Conservation (phyloP, 2,329 filamentous ascomycete genomes). For the Fusarium sp. region DNA sequence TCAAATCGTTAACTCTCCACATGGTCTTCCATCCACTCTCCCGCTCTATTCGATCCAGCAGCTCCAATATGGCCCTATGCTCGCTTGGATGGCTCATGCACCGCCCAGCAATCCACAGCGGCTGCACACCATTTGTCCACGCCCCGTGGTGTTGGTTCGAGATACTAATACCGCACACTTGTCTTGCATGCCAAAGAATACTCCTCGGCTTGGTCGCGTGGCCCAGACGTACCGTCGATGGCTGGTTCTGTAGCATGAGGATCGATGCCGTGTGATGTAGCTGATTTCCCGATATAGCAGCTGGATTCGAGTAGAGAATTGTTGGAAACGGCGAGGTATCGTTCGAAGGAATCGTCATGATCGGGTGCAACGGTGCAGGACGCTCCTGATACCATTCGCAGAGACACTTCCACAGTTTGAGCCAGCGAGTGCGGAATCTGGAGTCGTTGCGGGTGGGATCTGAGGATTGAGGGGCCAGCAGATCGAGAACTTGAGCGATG, state of each 20-base stretch:
- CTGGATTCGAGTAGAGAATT: slow-evolving; percentile 61
- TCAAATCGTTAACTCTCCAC: slow-evolving; percentile 64
- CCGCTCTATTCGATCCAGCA: slow-evolving; percentile 61
- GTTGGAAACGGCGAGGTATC: slow-evolving; percentile 62
- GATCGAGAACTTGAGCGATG: slow-evolving; percentile 56
- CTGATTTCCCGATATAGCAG: slow-evolving; percentile 65
- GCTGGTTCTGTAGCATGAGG: slow-evolving; percentile 61
- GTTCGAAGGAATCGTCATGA: slow-evolving; percentile 50
- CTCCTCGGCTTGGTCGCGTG: slow-evolving; percentile 53
- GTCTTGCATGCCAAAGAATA: slow-evolving; percentile 63
- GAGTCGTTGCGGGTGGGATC: slow-evolving; percentile 39
- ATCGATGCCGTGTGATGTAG: slow-evolving; percentile 65
- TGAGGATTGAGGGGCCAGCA: slow-evolving; percentile 47
- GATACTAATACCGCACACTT: slow-evolving; percentile 63
- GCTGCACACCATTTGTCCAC: slow-evolving; percentile 66
- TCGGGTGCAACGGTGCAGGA: slow-evolving; percentile 51
- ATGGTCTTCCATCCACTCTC: slow-evolving; percentile 65
- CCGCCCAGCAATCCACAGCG: slow-evolving; percentile 64
- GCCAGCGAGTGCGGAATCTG: slow-evolving; percentile 49
- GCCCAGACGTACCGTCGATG: slow-evolving; percentile 55
- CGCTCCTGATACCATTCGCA: slow-evolving; percentile 55
- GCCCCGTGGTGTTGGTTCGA: slow-evolving; percentile 64
- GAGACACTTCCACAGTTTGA: slow-evolving; percentile 52
- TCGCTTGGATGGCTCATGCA: slow-evolving; percentile 61
- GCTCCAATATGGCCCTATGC: slow-evolving; percentile 56